Conservation (phyloP, 345 rosid species). For the Gossypium rotundifolium region DNA sequence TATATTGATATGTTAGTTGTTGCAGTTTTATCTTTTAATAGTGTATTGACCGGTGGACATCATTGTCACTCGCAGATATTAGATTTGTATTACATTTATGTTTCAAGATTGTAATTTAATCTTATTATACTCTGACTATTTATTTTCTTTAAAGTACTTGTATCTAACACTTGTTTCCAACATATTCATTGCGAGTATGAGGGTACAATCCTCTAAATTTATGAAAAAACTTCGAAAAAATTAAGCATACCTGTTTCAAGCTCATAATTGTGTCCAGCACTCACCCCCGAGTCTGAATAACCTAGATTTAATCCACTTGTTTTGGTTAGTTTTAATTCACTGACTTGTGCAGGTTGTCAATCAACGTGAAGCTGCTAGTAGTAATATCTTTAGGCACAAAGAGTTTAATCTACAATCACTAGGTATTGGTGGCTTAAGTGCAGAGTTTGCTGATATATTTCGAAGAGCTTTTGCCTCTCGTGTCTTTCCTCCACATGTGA, state of each 20-base stretch:
- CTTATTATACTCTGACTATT: not conserved
- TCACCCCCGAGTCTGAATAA: not conserved
- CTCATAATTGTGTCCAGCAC: not conserved
- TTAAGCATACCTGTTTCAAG: not conserved
- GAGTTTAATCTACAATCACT: conserved; percentile 91
- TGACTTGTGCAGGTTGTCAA: conserved; percentile 65
- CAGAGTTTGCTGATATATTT: conserved; percentile 98
- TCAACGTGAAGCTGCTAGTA: conserved; percentile 97
- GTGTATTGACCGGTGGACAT: not conserved
- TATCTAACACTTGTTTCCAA: not conserved
- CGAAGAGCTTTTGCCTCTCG: conserved; percentile 99
- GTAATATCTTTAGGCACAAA: conserved; percentile 87
- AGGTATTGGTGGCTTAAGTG: conserved; percentile 98
- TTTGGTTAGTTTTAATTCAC: conserved; percentile 4
- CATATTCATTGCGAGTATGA: not conserved
- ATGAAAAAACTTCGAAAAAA: not conserved
- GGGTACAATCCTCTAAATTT: not conserved
- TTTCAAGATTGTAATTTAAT: not conserved
- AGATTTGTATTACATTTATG: not conserved
- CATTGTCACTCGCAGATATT: not conserved
- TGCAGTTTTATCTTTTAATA: not conserved
- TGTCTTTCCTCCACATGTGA: conserved; percentile 96
- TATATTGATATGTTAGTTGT: conserved; percentile 4
- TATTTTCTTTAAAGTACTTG: not conserved
- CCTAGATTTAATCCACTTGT: not conserved